Evolutionary conservation across 2,329 filamentous ascomycete species (phyloP), one percentile per base, ranked within the genome.

Genomic region (Sporothrix pseudoabietina): DNA sequence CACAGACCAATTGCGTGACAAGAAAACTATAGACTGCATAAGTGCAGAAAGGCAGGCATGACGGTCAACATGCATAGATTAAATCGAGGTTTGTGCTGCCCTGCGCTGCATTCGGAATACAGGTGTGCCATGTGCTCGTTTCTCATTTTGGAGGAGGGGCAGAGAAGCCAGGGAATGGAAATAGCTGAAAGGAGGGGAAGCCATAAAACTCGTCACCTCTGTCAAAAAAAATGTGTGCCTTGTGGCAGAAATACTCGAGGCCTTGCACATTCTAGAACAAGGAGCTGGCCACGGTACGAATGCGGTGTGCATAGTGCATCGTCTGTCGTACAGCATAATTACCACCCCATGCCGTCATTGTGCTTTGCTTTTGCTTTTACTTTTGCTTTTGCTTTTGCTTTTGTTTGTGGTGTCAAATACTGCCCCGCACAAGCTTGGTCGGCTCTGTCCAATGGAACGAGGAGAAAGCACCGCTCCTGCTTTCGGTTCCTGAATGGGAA

Each of bases 271-370:
- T 65, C 59, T 65, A 44, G 59, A 65, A 65, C 59, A 1, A 16
- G 10, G n/a, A 44, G 35, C 32, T 8, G 32, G 35, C 35, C n/a
- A 65, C 26, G 14, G 8, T 41, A 16, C 35, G 19, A 22, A 10
- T 35, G 5, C 32, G 14, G 59, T 32, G 22, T 35, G 12, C 22
- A 66, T 39, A 22, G 57, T 4, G 14, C 26, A 1, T 30, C 14
- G 12, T 12, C 8, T 16, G 30, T 22, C 35, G 35, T 22, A 63
- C 19, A 63, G 32, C 59, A 41, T 41, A 41, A 63, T n/a, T 44
- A 41, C 63, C 32, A 54, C 14, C 16, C 12, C 14, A 70, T 70
- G 68, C 52, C 68, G 68, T 70, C 68, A 70, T 70, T 57, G 68
- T 70, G 68, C 68, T 44, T 70, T 55, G 19, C 26, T 22, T 63